These are phyloP conservation scores for Candida sakaeoensis DNA, from an alignment of 805 yeast genomes.

Conservation along the genomic window DNA sequence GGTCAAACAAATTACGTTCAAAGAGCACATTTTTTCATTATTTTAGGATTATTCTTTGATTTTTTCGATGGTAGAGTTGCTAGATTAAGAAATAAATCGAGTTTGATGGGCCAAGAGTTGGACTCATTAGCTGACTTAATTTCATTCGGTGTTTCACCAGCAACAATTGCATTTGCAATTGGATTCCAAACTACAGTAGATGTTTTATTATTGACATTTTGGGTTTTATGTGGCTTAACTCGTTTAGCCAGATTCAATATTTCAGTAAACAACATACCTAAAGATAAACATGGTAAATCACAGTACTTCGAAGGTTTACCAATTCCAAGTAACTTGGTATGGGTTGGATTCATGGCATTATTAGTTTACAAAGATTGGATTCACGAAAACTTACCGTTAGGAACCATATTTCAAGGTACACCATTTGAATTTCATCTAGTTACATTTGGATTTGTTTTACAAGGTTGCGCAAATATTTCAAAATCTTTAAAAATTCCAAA, in stretches of 20 bases:
- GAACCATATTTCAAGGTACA: conserved; percentile 51
- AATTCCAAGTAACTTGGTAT: conserved; percentile 78
- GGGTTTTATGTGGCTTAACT: conserved; percentile 90
- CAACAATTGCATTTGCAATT: conserved; percentile 84
- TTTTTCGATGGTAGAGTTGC: conserved; percentile 98
- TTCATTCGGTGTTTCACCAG: conserved; percentile 95
- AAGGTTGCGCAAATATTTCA: conserved; percentile 89
- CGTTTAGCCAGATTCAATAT: conserved; percentile 95
- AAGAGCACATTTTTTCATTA: conserved; percentile 84
- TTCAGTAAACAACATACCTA: conserved; percentile 88
- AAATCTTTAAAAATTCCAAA: conserved; percentile 91
- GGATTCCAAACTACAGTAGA: conserved; percentile 87
- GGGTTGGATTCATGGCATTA: conserved; percentile 71
- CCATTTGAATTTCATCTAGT: conserved; percentile 74
- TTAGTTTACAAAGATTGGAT: conserved; percentile 54
- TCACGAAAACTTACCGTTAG: conserved; percentile 60
- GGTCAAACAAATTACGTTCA: conserved; percentile 67
- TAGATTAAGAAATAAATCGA: conserved; percentile 84
- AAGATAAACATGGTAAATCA: conserved; percentile 81
- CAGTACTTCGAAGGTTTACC: conserved; percentile 96
- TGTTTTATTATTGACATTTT: conserved; percentile 68
- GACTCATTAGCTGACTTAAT: conserved; percentile 95
- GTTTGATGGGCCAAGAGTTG: conserved; percentile 94
- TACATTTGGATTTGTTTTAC: conserved; percentile 58
- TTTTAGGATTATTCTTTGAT: conserved; percentile 92